Evolutionary conservation across 2,329 filamentous ascomycete genomes (phyloP), one percentile per base, ranked within the genome.

Genomic region (Hypoxylon sp.): DNA sequence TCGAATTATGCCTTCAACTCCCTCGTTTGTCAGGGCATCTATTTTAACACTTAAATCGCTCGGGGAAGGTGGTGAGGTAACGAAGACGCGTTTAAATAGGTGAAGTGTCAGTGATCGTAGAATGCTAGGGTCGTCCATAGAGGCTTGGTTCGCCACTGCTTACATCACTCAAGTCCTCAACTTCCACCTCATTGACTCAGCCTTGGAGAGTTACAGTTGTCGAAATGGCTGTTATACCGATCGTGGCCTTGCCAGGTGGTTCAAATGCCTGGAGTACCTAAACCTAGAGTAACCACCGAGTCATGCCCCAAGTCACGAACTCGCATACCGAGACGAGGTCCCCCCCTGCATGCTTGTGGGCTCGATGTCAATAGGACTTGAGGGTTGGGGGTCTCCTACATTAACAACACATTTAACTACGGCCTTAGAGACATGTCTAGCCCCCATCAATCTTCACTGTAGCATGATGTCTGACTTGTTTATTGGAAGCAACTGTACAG

Each of bases 351-450:
- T 27, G 4, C 11, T 46, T 53, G 29, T 32, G 15, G 10, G 7
- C 19, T 27, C 37, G 47, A n/a, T 31, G 13, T n/a, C 24, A 24
- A 32, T 15, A 11, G 8, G 24, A 7, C 24, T 29, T 55, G 37
- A 13, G 11, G 13, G 21, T 47, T 15, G 17, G 24, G 19, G 42
- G 21, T 15, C 37, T 17, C 27, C 6, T 3, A 27, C 24, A 21
- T 24, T 15, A 55, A 39, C 15, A 44, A 32, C 32, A 60, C 19
- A 32, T 51, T 29, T 39, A 35, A n/a, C 32, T 15, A 31, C 19
- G 7, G 13, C 27, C 54, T 48, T 60, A 37, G 37, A 63, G 42
- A 59, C 32, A 52, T 52, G 60, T 56, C 54, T 59, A 21, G 7
- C 21, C 29, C 42, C 32, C 21, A 3, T 27, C 15, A 19, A 63